Evolutionary conservation across 139 green algal species (phyloP).

Genomic region (Chloropicon primus): DNA sequence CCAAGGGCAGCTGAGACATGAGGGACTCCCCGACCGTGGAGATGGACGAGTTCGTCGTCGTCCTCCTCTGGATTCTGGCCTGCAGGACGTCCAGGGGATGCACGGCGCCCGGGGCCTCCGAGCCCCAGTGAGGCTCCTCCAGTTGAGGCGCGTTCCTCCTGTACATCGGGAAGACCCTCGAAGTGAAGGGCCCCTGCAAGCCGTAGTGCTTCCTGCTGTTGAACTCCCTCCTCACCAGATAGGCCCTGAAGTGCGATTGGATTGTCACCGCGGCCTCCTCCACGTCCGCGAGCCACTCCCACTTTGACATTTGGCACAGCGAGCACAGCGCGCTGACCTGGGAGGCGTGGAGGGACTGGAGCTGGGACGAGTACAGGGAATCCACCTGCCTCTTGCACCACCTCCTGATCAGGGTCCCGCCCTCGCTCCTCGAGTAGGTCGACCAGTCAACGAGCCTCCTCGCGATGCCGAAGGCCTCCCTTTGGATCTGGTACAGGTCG

Average conservation of each 20-base stretch:
- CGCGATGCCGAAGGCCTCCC: neutral
- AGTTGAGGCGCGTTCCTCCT: neutral
- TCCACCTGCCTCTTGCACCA: neutral
- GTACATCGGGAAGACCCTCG: neutral
- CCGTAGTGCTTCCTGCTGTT: neutral
- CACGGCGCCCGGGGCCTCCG: neutral
- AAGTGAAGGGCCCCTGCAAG: neutral
- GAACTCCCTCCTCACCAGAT: neutral
- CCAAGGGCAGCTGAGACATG: neutral
- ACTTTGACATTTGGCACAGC: neutral
- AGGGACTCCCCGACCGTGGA: neutral
- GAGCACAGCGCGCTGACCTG: neutral
- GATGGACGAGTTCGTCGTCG: neutral
- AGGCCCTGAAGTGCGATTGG: neutral
- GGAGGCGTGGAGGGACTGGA: neutral
- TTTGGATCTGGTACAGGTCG: neutral
- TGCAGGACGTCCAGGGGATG: neutral
- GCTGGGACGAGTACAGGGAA: neutral
- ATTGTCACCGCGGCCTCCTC: neutral
- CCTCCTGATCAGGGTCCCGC: neutral
- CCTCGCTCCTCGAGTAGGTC: neutral
- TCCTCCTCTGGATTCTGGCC: neutral
- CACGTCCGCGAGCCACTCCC: neutral
- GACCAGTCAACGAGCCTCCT: neutral
- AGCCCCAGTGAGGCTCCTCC: neutral